Percentiles rank a stretch among this genome's conserved stretches.
These are phyloP conservation scores for Phytophthora citrophthora DNA, from an alignment of 352 stramenopile genomes.

Conservation along the genomic window DNA sequence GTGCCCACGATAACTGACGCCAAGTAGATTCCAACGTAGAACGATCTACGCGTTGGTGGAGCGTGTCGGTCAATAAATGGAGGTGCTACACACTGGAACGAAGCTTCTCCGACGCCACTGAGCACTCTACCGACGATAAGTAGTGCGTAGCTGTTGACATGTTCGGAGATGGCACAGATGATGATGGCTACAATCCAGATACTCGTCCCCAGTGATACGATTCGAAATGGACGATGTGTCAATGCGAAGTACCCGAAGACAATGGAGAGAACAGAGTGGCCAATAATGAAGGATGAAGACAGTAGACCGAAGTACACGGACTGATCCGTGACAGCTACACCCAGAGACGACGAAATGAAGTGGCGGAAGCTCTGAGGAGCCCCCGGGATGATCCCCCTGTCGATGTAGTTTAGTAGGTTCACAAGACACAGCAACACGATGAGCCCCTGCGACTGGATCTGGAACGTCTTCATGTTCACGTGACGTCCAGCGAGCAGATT, in stretches of 20 bases:
- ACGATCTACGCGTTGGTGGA: conserved; percentile 45
- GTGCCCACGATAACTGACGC: conserved; percentile 84
- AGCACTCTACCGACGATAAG: conserved; percentile 81
- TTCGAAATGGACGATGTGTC: conserved; percentile 70
- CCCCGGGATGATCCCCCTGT: conserved; percentile 95
- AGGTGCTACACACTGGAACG: conserved; percentile 86
- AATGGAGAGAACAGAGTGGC: conserved; percentile 82
- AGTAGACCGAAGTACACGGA: conserved; percentile 71
- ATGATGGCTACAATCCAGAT: conserved; percentile 84
- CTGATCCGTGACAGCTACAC: conserved; percentile 43
- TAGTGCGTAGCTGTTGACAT: conserved; percentile 71
- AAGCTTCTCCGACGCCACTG: conserved; percentile 83
- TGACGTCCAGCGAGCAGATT: conserved; percentile 10
- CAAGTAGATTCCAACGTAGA: conserved; percentile 92
- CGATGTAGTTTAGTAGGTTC: conserved; percentile 94
- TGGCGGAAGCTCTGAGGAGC: conserved; percentile 69
- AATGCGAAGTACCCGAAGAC: conserved; percentile 86
- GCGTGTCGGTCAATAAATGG: conserved; percentile 89
- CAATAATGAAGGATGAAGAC: conserved; percentile 89
- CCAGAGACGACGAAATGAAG: conserved; percentile 70
- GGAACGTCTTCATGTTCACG: conserved; percentile 21
- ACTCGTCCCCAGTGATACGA: conserved; percentile 74
- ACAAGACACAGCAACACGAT: conserved; percentile 87
- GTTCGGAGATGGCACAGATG: conserved; percentile 62
- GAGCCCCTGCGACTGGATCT: conserved; percentile 37